Base-by-base conservation (phyloP, 2,329 filamentous ascomycete genomes). In the Diaporthe aspalathi region DNA sequence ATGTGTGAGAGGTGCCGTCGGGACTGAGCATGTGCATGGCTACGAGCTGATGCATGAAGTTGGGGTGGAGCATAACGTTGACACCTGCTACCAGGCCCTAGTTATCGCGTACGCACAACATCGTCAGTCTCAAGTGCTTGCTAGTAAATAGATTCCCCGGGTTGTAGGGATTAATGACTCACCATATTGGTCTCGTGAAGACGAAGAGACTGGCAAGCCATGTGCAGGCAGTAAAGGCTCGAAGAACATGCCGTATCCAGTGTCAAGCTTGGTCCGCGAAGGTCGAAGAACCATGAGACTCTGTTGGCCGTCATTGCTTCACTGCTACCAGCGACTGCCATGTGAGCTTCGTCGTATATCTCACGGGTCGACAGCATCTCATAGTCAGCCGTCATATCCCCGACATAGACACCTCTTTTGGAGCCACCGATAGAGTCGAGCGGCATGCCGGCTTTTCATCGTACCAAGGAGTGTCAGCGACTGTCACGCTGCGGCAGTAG, bases 241-340 rank as follows among this genome's bases (percentile, higher is more conserved):
- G 54, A 71, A 5, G 81, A 83, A 71, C 82, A 84, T 7, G 80
- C 82, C 20, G 82, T 81, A 57, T 83, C 79, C 20, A 83, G 72
- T 17, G 80, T 79, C 54, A 81, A 75, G 72, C 80, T 81, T 0
- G 81, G 77, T 0, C 82, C 82, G 7, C 74, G 74, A 49, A 82
- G 72, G 67, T 84, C 78, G 49, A 82, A 84, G 69, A 79, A 82
- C 78, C 80, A 85, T 43, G 80, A 82, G 12, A 83, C 74, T 0
- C 83, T 78, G 71, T 85, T 85, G 0, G 83, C 60, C 6, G 50
- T 43, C 60, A 70, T 45, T 2, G 60, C 52, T 24, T 50, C 29
- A 29, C 49, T 76, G 5, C 74, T 76, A 0, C 82, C 83, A 0
- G 79, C 82, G 0, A 77, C 77, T 67, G 80, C 75, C 40, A 68